Evolutionary conservation across 208 protist genomes (phyloP).

Genomic region (Lotmaria passim): DNA sequence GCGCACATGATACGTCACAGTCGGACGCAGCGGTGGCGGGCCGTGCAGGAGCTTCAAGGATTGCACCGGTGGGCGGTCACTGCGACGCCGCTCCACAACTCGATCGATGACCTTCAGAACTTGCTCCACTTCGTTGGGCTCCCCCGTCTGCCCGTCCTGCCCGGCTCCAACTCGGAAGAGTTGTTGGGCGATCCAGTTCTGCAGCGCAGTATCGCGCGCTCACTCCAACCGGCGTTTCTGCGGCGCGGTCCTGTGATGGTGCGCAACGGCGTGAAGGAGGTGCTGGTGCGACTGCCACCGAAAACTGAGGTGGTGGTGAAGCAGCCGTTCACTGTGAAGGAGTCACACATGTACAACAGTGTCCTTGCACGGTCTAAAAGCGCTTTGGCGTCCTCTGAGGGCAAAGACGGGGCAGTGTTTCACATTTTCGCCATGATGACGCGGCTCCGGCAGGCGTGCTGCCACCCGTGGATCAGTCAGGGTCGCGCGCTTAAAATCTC

Average conservation of each 20-base stretch:
- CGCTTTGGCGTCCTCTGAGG: conserved; percentile 64
- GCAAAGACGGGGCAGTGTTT: conserved; percentile 64
- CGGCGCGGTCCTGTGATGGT: conserved; percentile 89
- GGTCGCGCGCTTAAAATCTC: conserved; percentile 60
- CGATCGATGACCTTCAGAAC: conserved; percentile 92
- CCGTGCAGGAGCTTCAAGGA: conserved; percentile 80
- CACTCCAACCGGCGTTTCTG: conserved; percentile 89
- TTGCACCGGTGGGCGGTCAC: conserved; percentile 92
- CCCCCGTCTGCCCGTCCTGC: conserved; percentile 77
- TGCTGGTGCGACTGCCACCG: conserved; percentile 80
- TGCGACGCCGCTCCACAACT: conserved; percentile 95
- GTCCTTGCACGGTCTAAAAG: conserved; percentile 82
- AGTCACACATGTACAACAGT: conserved; percentile 88
- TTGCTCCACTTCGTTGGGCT: conserved; percentile 86
- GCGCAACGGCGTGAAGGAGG: conserved; percentile 75
- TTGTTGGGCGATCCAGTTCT: conserved; percentile 78
- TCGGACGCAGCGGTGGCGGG: conserved; percentile 84
- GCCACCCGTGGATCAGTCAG: conserved; percentile 90
- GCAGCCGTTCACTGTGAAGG: conserved; percentile 68
- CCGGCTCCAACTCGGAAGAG: conserved; percentile 70
- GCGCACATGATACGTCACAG: conserved; percentile 93
- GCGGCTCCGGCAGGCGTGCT: conserved; percentile 92
- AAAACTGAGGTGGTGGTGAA: conserved; percentile 78
- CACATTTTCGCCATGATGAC: conserved; percentile 95
- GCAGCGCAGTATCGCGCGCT: conserved; percentile 82